Percentiles rank a stretch among this genome's conserved stretches.
These are phyloP conservation scores for Curvularia sp. DNA, from an alignment of 2,329 filamentous ascomycete genomes.

Conservation along the genomic window DNA sequence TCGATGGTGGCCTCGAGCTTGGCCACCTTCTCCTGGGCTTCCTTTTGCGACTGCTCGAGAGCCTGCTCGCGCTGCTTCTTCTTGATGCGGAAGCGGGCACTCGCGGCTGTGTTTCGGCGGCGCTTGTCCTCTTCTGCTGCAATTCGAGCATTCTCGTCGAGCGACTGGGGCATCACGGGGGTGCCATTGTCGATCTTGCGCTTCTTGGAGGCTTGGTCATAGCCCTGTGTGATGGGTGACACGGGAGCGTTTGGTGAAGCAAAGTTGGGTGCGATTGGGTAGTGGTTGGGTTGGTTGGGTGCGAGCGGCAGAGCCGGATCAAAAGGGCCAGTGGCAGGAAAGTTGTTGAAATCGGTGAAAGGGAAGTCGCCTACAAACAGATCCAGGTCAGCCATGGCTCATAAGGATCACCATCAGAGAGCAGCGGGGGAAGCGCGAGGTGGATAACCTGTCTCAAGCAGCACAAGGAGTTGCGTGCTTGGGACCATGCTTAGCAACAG, in stretches of 20 bases:
- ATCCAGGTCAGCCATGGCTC: conserved; percentile 47
- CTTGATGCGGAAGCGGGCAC: conserved; percentile 61
- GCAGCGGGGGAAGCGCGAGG: conserved; percentile 15
- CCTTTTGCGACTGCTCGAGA: conserved; percentile 59
- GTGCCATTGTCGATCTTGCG: conserved; percentile 53
- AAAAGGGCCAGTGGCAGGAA: conserved; percentile 40
- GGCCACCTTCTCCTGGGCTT: conserved; percentile 58
- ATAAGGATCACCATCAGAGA: conserved; percentile 11
- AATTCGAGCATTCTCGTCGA: conserved; percentile 56
- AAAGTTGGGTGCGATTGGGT: conserved; percentile 37
- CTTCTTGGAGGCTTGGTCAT: conserved; percentile 52
- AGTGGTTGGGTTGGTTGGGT: conserved; percentile 36
- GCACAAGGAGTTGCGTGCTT: conserved; percentile 49
- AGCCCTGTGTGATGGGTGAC: conserved; percentile 40
- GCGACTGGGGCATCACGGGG: conserved; percentile 39
- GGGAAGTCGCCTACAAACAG: conserved; percentile 53
- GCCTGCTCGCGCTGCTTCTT: conserved; percentile 63
- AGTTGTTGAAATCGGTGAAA: conserved; percentile 56
- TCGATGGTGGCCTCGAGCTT: conserved; percentile 55
- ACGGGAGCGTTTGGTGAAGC: conserved; percentile 37
- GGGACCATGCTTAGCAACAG: conserved; percentile 27
- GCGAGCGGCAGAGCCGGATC: conserved; percentile 43
- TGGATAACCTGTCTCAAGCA: conserved; percentile 22
- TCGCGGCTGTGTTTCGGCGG: conserved; percentile 61
- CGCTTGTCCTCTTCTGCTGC: conserved; percentile 62